A percentile compares a stretch with the other conserved stretches of the same genome.
Evolutionary conservation across 331 rosid species (phyloP).

Genomic region (Pyracantha coccinea): DNA sequence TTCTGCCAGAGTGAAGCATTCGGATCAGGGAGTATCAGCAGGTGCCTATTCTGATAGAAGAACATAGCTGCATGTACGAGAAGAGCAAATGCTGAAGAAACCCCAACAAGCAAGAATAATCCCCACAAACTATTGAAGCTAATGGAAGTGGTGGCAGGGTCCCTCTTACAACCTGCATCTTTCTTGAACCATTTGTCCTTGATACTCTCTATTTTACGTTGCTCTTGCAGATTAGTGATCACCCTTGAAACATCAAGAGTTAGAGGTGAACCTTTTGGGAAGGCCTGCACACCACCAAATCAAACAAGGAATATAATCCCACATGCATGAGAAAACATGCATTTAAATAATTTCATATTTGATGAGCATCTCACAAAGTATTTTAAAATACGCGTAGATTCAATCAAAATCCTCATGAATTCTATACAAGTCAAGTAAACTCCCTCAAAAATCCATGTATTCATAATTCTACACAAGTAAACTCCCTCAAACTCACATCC

Average conservation of each 20-base stretch:
- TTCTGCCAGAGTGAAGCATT: not conserved
- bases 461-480: too few species aligned
- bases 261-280: not conserved
- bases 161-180: not conserved
- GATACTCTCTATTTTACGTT: not conserved
- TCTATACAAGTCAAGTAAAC: too few species aligned
- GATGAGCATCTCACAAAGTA: too few species aligned
- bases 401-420: too few species aligned
- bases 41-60: not conserved
- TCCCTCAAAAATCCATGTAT: too few species aligned
- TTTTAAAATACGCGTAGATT: too few species aligned
- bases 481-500: too few species aligned
- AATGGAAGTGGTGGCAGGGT: not conserved
- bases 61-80: not conserved
- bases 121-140: not conserved
- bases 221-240: not conserved
- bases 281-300: not conserved
- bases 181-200: not conserved
- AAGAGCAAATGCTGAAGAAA: not conserved
- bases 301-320: not conserved
- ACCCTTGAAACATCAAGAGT: not conserved
- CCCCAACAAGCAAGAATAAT: not conserved
- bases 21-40: not conserved
- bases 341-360: too few species aligned
- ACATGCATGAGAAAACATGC: not conserved